phyloP scores from a whole-genome alignment of 164 flowering plant genomes.

The Amborella trichopoda region DNA sequence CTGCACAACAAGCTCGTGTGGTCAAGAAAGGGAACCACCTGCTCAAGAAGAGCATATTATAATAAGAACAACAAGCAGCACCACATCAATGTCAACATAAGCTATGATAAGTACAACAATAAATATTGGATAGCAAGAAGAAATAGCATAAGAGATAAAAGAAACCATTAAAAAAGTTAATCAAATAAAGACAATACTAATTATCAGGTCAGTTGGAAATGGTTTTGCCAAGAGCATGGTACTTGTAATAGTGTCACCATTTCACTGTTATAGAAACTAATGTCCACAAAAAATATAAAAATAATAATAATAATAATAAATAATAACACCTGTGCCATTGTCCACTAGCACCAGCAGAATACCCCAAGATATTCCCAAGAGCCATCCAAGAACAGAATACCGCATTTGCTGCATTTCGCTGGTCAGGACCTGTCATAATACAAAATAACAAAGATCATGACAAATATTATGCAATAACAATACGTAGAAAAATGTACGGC shows the following conservation, averaged over 20 bases:
- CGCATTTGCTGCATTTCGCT: conserved; percentile 82
- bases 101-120: not conserved
- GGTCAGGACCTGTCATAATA: conserved; percentile 98
- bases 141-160: too few species aligned
- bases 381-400: conserved; percentile 99
- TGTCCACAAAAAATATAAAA: too few species aligned
- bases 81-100: not conserved
- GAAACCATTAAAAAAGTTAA: too few species aligned
- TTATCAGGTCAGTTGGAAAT: too few species aligned
- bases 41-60: conserved; percentile 9
- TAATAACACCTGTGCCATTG: conserved; percentile 71
- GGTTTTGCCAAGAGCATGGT: too few species aligned
- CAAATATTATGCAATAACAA: too few species aligned
- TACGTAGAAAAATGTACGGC: too few species aligned
- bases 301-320: too few species aligned
- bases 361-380: conserved; percentile 86
- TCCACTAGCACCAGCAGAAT: conserved; percentile 93
- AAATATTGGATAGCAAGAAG: not conserved
- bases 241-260: too few species aligned
- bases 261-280: too few species aligned
- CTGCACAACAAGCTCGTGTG: conserved; percentile 87
- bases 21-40: conserved; percentile 91
- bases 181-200: too few species aligned
- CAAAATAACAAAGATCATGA: too few species aligned
- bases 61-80: not conserved